Conservation (phyloP, 306 rosid species). For the Lotus japonicus region DNA sequence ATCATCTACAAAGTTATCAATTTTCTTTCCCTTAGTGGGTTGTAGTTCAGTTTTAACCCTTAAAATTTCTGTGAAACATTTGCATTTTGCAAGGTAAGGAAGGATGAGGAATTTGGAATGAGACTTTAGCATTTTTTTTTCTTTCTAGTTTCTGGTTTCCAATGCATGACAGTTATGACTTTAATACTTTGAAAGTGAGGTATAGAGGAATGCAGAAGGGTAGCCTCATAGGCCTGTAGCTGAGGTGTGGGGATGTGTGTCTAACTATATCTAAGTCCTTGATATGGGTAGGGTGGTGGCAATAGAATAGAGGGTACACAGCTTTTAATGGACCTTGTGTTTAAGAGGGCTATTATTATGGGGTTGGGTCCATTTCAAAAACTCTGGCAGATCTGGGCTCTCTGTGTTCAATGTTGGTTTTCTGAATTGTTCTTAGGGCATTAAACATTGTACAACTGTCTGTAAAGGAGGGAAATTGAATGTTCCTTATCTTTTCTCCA, state of each 20-base stretch:
- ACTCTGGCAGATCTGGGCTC: conserved; percentile 10
- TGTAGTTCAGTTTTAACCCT: not conserved
- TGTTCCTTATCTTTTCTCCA: not conserved
- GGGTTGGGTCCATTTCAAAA: conserved; percentile 18
- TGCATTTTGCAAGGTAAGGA: not conserved
- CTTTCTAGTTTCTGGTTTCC: not conserved
- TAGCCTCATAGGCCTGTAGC: conserved; percentile 19
- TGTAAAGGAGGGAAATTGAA: not conserved
- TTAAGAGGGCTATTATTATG: not conserved
- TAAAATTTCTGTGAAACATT: not conserved
- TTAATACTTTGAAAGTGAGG: conserved; percentile 24
- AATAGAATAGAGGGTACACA: conserved; percentile 8
- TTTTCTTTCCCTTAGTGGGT: not conserved
- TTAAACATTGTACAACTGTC: conserved; percentile 19
- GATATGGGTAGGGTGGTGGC: not conserved
- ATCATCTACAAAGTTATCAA: conserved; percentile 14
- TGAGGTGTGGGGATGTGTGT: conserved; percentile 14
- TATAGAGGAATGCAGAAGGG: conserved; percentile 3
- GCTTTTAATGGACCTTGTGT: conserved; percentile 24
- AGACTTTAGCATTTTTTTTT: not conserved
- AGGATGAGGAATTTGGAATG: not conserved
- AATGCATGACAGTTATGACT: conserved; percentile 21
- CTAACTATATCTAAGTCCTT: conserved; percentile 11
- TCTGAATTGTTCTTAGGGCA: conserved; percentile 23
- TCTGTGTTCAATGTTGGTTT: conserved; percentile 20